These are phyloP conservation scores for Botrytis paeoniae DNA, from an alignment of 2,329 filamentous ascomycete species.

Conservation along the genomic window DNA sequence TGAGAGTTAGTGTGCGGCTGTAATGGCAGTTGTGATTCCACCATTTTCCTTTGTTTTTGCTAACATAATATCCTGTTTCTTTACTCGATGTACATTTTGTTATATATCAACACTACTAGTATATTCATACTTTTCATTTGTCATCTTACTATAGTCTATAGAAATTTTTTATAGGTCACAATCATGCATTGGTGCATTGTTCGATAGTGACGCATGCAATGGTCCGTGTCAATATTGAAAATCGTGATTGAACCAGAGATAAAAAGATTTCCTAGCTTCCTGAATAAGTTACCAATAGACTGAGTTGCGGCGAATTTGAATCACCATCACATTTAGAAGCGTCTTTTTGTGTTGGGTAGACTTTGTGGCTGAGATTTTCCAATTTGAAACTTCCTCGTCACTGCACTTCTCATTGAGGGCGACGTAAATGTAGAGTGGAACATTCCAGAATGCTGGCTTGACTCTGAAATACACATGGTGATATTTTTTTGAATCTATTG, in stretches of 20 bases:
- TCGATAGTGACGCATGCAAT: not conserved
- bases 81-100: not conserved
- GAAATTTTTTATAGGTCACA: not conserved
- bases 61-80: conserved; percentile 1
- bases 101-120: not conserved
- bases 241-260: not conserved
- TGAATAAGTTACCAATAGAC: not conserved
- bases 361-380: not conserved
- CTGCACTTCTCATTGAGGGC: not conserved
- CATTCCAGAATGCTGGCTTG: not conserved
- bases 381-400: not conserved
- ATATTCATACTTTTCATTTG: not conserved
- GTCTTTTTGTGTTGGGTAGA: not conserved
- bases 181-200: not conserved
- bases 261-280: not conserved
- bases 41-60: not conserved
- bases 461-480: not conserved
- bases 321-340: not conserved
- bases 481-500: not conserved
- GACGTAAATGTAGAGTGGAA: not conserved
- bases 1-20: not conserved
- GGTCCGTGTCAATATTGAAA: not conserved
- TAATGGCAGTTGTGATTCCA: not conserved
- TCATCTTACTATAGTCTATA: not conserved
- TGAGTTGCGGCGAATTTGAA: not conserved